These are phyloP conservation scores for Trichoderma cornu-damae DNA, from an alignment of 2,329 filamentous ascomycete genomes.

Conservation along the genomic window DNA sequence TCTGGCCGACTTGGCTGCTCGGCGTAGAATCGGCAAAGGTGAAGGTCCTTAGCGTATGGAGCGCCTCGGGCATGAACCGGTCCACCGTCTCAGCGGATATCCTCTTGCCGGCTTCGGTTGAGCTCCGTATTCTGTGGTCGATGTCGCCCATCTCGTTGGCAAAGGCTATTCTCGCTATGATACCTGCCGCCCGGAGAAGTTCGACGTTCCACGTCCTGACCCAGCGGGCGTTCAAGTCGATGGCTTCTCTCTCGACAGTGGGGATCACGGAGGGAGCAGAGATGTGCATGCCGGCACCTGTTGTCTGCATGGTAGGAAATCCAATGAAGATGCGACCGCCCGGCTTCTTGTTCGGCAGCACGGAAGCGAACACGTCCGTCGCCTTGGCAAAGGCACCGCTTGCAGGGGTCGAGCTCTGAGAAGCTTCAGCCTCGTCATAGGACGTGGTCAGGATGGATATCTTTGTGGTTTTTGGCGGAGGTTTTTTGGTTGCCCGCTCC, in stretches of 20 bases:
- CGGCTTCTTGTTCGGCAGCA: slow-evolving; percentile 77
- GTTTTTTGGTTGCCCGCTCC: slow-evolving; percentile 94
- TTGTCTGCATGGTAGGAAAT: slow-evolving; percentile 96
- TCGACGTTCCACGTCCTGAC: slow-evolving; percentile 95
- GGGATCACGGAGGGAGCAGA: slow-evolving; percentile 95
- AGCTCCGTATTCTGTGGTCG: slow-evolving; percentile 52
- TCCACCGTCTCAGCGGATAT: slow-evolving; percentile 59
- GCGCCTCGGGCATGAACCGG: slow-evolving; percentile 68
- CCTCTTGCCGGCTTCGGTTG: slow-evolving; percentile 43
- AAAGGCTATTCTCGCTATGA: slow-evolving; percentile 84
- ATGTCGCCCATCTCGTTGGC: slow-evolving; percentile 79
- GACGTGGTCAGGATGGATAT: slow-evolving; percentile 87
- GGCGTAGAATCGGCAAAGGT: slow-evolving; percentile 88
- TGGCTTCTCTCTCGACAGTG: slow-evolving; percentile 93
- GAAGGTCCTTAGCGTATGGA: slow-evolving; percentile 82
- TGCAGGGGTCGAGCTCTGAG: slow-evolving; percentile 45
- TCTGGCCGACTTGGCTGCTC: slow-evolving; percentile 72
- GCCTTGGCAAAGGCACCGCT: slow-evolving; percentile 48
- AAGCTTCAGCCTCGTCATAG: slow-evolving; percentile 71
- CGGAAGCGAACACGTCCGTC: slow-evolving; percentile 80
- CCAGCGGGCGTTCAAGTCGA: slow-evolving; percentile 92
- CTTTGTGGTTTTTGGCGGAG: slow-evolving; percentile 80
- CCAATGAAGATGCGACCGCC: slow-evolving; percentile 91
- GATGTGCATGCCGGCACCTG: slow-evolving; percentile 86
- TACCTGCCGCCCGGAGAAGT: slow-evolving; percentile 83